phyloP scores from a whole-genome alignment of 2,329 filamentous ascomycete genomes.

The Hymenoscyphus fructigenus region DNA sequence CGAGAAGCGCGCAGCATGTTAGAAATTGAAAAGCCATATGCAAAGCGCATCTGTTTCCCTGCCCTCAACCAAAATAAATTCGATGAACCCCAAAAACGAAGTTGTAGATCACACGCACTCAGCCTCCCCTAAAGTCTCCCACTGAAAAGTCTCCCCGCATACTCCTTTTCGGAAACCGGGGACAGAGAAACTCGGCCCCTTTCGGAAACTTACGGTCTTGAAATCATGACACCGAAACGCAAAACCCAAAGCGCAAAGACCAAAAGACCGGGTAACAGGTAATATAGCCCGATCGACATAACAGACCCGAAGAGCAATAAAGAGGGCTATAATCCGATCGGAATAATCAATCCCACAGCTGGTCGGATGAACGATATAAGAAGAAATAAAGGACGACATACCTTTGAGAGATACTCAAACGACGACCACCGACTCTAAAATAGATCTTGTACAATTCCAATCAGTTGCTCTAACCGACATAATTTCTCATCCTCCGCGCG shows the following conservation, averaged over 20 bases:
- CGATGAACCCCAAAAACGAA: not conserved
- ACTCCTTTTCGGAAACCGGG: not conserved
- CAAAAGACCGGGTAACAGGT: not conserved
- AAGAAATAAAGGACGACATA: constrained; percentile 3
- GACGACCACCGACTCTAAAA: not conserved
- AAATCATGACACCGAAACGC: not conserved
- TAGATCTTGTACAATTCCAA: constrained; percentile 1
- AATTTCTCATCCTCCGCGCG: not conserved
- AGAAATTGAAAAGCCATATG: not conserved
- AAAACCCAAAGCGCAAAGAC: constrained; percentile 1
- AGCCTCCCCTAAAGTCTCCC: not conserved
- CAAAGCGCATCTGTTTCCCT: not conserved
- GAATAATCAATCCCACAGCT: not conserved
- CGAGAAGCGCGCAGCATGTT: not conserved
- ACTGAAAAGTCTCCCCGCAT: not conserved
- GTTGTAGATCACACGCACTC: not conserved
- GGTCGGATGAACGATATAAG: not conserved
- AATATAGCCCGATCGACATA: too few species aligned
- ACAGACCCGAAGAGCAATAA: too few species aligned
- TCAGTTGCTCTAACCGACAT: constrained; percentile 1
- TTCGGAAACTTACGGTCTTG: not conserved
- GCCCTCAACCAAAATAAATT: not conserved
- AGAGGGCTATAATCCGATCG: not conserved
- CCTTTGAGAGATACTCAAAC: not conserved
- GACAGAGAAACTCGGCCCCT: not conserved